A percentile compares a stretch with the other conserved stretches of the same genome.
These are phyloP conservation scores for Fomitopsis betulina DNA, from an alignment of 1,284 basidiomycete genomes.

Conservation along the genomic window DNA sequence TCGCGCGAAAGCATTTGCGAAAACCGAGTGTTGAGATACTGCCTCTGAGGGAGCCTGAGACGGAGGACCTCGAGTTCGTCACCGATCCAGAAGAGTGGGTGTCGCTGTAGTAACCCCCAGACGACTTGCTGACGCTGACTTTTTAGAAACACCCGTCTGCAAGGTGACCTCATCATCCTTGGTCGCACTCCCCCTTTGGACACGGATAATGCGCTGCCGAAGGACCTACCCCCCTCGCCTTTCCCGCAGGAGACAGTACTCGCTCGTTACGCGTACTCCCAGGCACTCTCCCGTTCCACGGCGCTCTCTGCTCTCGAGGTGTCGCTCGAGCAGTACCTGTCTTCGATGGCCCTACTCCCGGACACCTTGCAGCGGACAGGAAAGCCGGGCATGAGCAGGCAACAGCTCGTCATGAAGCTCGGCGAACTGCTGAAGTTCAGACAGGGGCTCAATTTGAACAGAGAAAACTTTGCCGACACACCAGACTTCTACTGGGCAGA, in stretches of 20 bases:
- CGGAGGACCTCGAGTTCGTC: slow-evolving; percentile 88
- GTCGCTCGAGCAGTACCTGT: slow-evolving; percentile 76
- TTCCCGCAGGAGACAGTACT: slow-evolving; percentile 66
- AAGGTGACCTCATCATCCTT: slow-evolving; percentile 88
- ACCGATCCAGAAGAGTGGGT: slow-evolving; percentile 82
- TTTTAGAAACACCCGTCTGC: slow-evolving; percentile 71
- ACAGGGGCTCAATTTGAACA: slow-evolving; percentile 82
- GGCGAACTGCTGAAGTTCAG: slow-evolving; percentile 86
- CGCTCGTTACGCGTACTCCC: slow-evolving; percentile 85
- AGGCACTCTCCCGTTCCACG: slow-evolving; percentile 84
- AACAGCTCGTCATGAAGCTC: slow-evolving; percentile 82
- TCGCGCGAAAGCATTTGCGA: slow-evolving; percentile 62
- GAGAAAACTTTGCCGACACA: slow-evolving; percentile 85
- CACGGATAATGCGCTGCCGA: slow-evolving; percentile 36
- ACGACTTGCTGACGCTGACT: not conserved
- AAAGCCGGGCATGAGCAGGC: slow-evolving; percentile 74
- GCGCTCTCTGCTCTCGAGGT: slow-evolving; percentile 81
- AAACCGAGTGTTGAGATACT: slow-evolving; percentile 54
- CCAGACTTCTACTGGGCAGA: slow-evolving; percentile 92
- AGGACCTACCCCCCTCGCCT: slow-evolving; percentile 41
- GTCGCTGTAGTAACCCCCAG: not conserved
- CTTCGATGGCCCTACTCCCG: slow-evolving; percentile 75
- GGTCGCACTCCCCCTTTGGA: slow-evolving; percentile 59
- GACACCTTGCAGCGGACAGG: slow-evolving; percentile 73
- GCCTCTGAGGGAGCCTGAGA: slow-evolving; percentile 68